phyloP scores from a whole-genome alignment of 2,329 filamentous ascomycete genomes.

The Teratosphaeria destructans region DNA sequence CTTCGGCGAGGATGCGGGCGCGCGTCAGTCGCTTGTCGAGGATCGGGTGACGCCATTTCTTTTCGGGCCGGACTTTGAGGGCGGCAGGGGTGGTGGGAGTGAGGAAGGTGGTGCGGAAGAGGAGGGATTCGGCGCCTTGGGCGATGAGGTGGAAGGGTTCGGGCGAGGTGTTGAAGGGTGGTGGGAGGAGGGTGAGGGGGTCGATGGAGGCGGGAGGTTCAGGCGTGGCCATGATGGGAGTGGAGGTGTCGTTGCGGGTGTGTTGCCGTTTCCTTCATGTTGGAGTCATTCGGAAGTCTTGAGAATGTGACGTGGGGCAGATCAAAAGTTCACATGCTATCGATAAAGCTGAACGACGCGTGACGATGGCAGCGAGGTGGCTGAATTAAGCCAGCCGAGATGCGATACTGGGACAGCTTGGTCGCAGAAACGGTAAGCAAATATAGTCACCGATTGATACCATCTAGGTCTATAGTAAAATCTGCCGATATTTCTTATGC shows the following conservation, averaged over 20 bases:
- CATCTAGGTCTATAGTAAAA: not conserved
- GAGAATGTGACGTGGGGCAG: not conserved
- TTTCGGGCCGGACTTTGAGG: slow-evolving; percentile 82
- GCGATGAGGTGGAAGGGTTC: slow-evolving; percentile 59
- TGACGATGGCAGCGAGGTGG: not conserved
- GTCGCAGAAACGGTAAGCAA: not conserved
- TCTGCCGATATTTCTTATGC: not conserved
- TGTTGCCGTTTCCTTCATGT: not conserved
- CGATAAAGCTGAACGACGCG: not conserved
- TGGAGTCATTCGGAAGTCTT: not conserved
- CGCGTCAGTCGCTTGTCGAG: slow-evolving; percentile 82
- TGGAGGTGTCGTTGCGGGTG: not conserved
- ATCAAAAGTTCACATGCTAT: not conserved
- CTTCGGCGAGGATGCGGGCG: slow-evolving; percentile 79
- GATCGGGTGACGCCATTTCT: slow-evolving; percentile 81
- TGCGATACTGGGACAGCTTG: not conserved
- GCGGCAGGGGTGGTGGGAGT: slow-evolving; percentile 56
- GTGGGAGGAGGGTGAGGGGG: slow-evolving; percentile 29
- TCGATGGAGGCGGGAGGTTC: not conserved
- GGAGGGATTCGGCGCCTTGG: slow-evolving; percentile 89
- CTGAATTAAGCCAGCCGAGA: not conserved
- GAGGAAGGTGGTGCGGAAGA: slow-evolving; percentile 81
- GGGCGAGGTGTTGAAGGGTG: slow-evolving; percentile 54
- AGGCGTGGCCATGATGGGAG: not conserved
- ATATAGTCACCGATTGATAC: not conserved